Percentiles rank a stretch among this genome's conserved stretches.
phyloP scores from a whole-genome alignment of 108 stramenopile species.

The Cyclotella cryptica region DNA sequence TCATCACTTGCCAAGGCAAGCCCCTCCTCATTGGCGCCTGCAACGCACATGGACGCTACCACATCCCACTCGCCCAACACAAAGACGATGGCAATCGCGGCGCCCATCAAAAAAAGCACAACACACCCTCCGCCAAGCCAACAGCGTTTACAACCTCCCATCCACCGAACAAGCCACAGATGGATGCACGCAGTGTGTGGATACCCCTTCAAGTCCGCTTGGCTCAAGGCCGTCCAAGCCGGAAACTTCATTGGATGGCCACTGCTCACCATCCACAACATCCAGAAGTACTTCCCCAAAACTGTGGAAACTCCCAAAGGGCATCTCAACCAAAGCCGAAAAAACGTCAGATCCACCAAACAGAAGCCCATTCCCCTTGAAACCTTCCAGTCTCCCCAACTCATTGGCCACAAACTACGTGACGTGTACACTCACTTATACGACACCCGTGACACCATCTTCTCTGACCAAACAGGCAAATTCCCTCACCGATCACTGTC shows the following conservation, averaged over 20 bases:
- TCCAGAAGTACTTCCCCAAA: background rate
- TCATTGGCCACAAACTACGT: background rate
- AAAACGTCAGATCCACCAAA: background rate
- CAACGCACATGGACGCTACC: background rate
- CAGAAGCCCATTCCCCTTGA: background rate
- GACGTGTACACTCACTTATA: background rate
- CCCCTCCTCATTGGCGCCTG: background rate
- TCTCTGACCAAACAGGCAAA: background rate
- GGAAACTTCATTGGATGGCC: slow-evolving; percentile 5
- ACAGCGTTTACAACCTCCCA: slow-evolving; percentile 16
- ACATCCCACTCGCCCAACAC: background rate
- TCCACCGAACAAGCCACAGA: background rate
- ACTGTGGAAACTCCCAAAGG: background rate
- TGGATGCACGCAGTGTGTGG: background rate
- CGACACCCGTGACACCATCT: background rate
- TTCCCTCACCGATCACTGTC: too few species aligned
- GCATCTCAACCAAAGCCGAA: background rate
- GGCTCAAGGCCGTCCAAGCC: slow-evolving; percentile 19
- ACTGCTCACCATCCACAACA: background rate
- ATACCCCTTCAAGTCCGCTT: slow-evolving; percentile 11
- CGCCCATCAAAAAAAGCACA: background rate
- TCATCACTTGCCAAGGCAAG: background rate
- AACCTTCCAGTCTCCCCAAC: background rate
- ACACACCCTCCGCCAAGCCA: background rate
- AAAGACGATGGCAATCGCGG: background rate